Evolutionary conservation across 1,284 basidiomycete genomes (phyloP), one percentile per base, ranked within the genome.

Genomic region (Apiotrichum akiyoshidainum): DNA sequence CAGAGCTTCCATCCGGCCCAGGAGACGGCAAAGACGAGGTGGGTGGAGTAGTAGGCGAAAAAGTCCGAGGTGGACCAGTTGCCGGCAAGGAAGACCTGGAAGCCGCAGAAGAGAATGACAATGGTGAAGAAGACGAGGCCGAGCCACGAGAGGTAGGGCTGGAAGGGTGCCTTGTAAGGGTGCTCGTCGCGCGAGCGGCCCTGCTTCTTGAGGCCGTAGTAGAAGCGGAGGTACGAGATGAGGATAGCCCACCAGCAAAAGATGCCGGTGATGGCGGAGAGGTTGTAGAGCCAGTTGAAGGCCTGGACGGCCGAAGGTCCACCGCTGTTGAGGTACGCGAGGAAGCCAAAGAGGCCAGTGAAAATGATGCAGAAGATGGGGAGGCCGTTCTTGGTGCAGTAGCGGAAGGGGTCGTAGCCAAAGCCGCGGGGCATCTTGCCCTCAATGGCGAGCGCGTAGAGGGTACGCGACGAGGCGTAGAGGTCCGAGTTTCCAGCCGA

Each of bases 401-500:
- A 42, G 8, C 46, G 74, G 90, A 35, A 52, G 26, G 48, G 33
- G 19, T 57, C 48, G 51, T 57, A 56, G 42, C 54, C 50, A 63
- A 83, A 77, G 54, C 81, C 58, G n/a, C 60, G 61, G 8, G 80
- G 80, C 4, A 87, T 86, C 73, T 91, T 88, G 2, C 87, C 85
- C 55, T 88, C 85, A 48, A 90, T 78, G 0, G 89, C 84, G 34
- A 94, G 81, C 42, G 89, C 90, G 72, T 92, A 92, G 26, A 93
- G 80, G 33, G 90, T 86, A 68, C 92, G 87, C 12, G 88, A 90
- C 1, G 88, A 80, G 59, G 87, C 86, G 81, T 89, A 95, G 44
- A 93, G 72, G 80, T 84, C 87, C 35, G 86, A 87, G 78, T 89
- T 92, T 47, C 86, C 87, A 6, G 92, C 88, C 9, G 88, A 91